Evolutionary conservation across 768 basidiomycete genomes (phyloP), one percentile per base, ranked within the genome.

Genomic region (Suillus subaureus): DNA sequence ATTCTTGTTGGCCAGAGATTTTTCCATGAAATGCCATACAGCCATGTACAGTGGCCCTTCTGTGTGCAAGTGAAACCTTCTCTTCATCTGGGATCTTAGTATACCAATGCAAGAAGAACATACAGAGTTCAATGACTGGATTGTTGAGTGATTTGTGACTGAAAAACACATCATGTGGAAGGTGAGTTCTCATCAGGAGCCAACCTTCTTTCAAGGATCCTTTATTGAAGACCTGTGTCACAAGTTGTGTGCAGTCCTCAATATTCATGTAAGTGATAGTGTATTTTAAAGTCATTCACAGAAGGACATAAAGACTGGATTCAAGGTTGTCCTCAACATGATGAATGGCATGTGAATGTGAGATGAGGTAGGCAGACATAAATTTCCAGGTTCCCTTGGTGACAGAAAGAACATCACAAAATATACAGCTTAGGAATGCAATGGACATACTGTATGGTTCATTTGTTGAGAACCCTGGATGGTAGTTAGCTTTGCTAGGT

Each of bases 381-480:
- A 64, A 64, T 18, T 64, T 43, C 63, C 40, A 64, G 28, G 63
- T 64, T 26, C 63, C 56, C 63, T 64, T 42, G 49, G 43, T 42
- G 45, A 47, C 45, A 47, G 11, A 43, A 43, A 23, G 31, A 31
- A 31, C 9, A 37, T 11, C 9, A 37, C 5, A 40, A 40, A 40
- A 40, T 40, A 13, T 40, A 40, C 15, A 40, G 15, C 39, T 40
- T 15, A 40, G 5, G 15, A 15, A 40, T 40, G 15, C 6, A 15
- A 40, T 39, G 39, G 15, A 39, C 39, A 39, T 39, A 39, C 39
- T 6, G 39, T 39, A 13, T 6, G 39, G 13, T 39, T 39, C 13
- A 3, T 39, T 39, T 39, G 39, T 39, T 13, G 3, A 39, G 39
- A 13, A 39, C 39, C 39, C 4, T 13, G 39, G 4, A 39, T 39